A percentile compares a stretch with the other conserved stretches of the same genome.
These are phyloP conservation scores for Tricholoma saponaceum DNA, from an alignment of 768 basidiomycete species.

Conservation along the genomic window DNA sequence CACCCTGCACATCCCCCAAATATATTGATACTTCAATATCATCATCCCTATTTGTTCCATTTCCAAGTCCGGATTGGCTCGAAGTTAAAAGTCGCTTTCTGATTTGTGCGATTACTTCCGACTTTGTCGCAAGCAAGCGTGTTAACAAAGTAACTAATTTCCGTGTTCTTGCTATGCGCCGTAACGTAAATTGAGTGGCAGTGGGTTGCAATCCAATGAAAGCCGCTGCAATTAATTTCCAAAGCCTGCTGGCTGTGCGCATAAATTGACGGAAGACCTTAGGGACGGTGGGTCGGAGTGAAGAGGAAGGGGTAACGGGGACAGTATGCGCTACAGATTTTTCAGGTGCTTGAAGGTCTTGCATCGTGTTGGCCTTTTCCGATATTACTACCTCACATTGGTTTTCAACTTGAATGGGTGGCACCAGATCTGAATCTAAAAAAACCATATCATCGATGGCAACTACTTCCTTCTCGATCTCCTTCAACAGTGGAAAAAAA, in stretches of 20 bases:
- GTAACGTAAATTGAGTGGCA: slow-evolving; percentile 47
- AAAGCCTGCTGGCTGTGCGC: slow-evolving; percentile 23
- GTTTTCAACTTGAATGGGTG: background rate
- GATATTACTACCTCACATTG: background rate
- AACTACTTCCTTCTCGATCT: slow-evolving; percentile 77
- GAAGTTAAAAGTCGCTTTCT: slow-evolving; percentile 63
- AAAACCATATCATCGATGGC: slow-evolving; percentile 73
- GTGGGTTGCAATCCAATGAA: slow-evolving; percentile 20
- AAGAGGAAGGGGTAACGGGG: slow-evolving; percentile 25
- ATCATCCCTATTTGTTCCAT: slow-evolving; percentile 39
- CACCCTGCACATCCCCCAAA: slow-evolving; percentile 90
- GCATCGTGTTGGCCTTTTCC: background rate
- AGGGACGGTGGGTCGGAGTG: slow-evolving; percentile 29
- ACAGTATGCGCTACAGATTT: slow-evolving; percentile 16
- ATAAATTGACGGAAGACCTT: slow-evolving; percentile 33
- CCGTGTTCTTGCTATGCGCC: slow-evolving; percentile 76
- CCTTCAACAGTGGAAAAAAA: slow-evolving; percentile 81
- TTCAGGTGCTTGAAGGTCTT: background rate
- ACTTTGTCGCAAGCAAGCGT: slow-evolving; percentile 74
- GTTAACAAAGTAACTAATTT: slow-evolving; percentile 75
- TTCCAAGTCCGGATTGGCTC: slow-evolving; percentile 29
- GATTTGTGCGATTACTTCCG: slow-evolving; percentile 76
- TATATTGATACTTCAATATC: slow-evolving; percentile 78
- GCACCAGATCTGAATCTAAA: background rate
- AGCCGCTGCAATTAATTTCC: slow-evolving; percentile 16